Evolutionary conservation across 2,329 filamentous ascomycete species (phyloP).

Genomic region (Alternaria hordeiaustralica): DNA sequence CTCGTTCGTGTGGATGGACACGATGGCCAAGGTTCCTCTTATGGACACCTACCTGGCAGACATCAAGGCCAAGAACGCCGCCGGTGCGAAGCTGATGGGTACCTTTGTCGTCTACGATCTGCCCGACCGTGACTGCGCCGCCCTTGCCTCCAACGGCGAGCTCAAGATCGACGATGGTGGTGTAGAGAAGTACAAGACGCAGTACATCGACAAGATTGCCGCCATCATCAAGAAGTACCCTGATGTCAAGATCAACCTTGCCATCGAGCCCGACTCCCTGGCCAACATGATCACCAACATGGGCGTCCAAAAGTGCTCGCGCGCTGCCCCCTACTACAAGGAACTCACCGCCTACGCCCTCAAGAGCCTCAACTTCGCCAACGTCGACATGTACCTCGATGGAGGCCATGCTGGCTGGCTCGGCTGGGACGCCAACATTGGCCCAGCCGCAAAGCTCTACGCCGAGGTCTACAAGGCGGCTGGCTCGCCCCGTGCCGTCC

Average conservation of each 20-base stretch:
- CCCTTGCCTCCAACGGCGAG: constrained; percentile 69
- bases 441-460: constrained; percentile 58
- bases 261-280: constrained; percentile 56
- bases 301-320: constrained; percentile 60
- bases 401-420: constrained; percentile 70
- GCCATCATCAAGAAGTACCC: constrained; percentile 61
- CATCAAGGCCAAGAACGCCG: constrained; percentile 56
- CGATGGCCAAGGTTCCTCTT: constrained; percentile 56
- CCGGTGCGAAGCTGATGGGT: constrained; percentile 57
- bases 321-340: constrained; percentile 62
- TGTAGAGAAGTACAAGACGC: constrained; percentile 56
- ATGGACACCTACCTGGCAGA: constrained; percentile 57
- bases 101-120: constrained; percentile 69
- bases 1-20: constrained; percentile 63
- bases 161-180: constrained; percentile 62
- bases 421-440: constrained; percentile 67
- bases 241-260: constrained; percentile 58
- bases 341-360: constrained; percentile 64
- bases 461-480: constrained; percentile 56
- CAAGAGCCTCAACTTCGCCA: constrained; percentile 63
- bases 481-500: constrained; percentile 55
- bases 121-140: constrained; percentile 69
- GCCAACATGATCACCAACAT: constrained; percentile 69
- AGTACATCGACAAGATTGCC: constrained; percentile 63
- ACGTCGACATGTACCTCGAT: constrained; percentile 70